phyloP scores from a whole-genome alignment of 2,329 filamentous ascomycete species.

The Xylaria sp. region DNA sequence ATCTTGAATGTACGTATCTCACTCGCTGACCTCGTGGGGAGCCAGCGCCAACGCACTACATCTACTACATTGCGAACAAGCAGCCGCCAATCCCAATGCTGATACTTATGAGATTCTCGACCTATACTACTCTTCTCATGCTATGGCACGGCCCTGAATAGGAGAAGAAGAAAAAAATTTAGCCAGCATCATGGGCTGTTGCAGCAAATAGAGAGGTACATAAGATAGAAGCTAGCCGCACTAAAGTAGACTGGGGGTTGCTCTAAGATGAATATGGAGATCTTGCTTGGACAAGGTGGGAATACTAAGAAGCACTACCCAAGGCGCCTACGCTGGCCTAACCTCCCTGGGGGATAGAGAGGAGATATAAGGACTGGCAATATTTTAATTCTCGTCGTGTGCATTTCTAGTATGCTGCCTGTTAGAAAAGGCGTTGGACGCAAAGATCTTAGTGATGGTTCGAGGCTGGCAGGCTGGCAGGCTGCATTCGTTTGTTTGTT shows the following conservation, averaged over 20 bases:
- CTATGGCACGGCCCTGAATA: background rate
- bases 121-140: background rate
- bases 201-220: too few relatives aligned
- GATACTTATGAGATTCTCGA: background rate
- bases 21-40: background rate
- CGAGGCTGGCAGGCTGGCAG: background rate
- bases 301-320: background rate
- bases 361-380: background rate
- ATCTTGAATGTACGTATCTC: background rate
- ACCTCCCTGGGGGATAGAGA: background rate
- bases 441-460: background rate
- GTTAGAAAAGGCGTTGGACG: background rate
- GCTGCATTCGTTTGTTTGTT: background rate
- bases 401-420: too few relatives aligned
- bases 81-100: background rate
- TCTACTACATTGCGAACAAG: background rate
- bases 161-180: background rate
- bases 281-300: background rate
- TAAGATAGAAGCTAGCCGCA: too few relatives aligned
- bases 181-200: too few relatives aligned
- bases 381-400: background rate
- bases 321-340: background rate
- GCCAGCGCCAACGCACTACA: background rate
- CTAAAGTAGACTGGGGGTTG: background rate
- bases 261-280: slow-evolving; percentile 1